Conservation (phyloP, 805 yeast genomes). For the Komagataella pseudopastoris region DNA sequence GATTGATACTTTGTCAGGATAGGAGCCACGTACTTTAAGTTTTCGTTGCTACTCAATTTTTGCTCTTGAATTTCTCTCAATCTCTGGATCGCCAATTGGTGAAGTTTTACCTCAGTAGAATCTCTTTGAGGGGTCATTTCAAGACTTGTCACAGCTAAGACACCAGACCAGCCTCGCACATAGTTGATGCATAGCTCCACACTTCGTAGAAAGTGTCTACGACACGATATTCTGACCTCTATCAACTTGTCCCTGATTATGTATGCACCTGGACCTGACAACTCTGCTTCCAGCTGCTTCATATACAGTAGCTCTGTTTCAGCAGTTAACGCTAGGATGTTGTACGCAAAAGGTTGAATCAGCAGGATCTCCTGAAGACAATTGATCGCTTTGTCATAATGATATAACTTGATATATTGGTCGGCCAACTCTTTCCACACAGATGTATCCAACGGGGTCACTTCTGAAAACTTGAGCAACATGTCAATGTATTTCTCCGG, state of each 20-base stretch:
- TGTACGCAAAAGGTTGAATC: constrained; percentile 56
- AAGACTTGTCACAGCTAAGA: constrained; percentile 10
- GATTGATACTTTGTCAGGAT: not conserved
- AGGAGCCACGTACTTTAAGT: not conserved
- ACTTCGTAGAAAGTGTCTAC: constrained; percentile 47
- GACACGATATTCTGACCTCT: constrained; percentile 9
- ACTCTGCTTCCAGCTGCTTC: not conserved
- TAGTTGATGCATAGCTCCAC: constrained; percentile 67
- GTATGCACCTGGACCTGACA: not conserved
- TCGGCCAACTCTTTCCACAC: constrained; percentile 70
- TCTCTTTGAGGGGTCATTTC: not conserved
- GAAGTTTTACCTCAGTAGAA: not conserved
- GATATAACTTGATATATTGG: constrained; percentile 45
- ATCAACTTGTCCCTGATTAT: not conserved
- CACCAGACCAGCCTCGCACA: constrained; percentile 64
- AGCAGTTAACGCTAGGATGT: constrained; percentile 52
- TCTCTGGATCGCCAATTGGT: not conserved
- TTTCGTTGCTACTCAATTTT: not conserved
- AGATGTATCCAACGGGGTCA: constrained; percentile 62
- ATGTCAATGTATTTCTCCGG: constrained; percentile 35
- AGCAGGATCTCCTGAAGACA: constrained; percentile 60
- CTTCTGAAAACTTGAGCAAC: constrained; percentile 40
- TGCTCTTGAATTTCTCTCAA: not conserved
- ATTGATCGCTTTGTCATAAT: constrained; percentile 52
- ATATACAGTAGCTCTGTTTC: constrained; percentile 21